Evolutionary conservation across 768 basidiomycete genomes (phyloP).

Genomic region (Leccinum boreale): DNA sequence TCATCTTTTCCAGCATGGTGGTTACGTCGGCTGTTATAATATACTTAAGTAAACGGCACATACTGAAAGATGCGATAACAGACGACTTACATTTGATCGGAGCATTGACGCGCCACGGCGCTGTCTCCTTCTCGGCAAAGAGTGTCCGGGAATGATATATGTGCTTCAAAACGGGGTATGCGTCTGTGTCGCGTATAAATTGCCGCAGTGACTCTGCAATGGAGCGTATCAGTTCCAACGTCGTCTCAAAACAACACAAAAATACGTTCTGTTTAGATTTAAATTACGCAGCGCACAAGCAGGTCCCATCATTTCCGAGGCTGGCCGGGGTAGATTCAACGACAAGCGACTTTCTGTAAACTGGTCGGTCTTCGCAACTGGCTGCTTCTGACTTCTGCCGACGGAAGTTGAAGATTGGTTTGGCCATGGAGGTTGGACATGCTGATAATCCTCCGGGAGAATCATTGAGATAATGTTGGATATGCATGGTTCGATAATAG

Average conservation of each 20-base stretch:
- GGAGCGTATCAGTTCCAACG: neutral
- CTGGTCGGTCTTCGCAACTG: neutral
- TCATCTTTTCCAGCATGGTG: conserved; percentile 18
- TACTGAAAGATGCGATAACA: neutral
- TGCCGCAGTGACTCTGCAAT: neutral
- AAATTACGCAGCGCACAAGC: conserved; percentile 22
- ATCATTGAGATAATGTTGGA: neutral
- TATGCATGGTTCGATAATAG: neutral
- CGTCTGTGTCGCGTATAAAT: neutral
- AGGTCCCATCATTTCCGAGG: conserved; percentile 23
- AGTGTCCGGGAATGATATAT: neutral
- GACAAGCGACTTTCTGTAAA: neutral
- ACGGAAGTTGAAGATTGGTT: neutral
- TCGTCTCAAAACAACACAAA: neutral
- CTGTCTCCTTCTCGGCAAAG: neutral
- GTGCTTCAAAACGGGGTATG: neutral
- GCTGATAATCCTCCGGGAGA: neutral
- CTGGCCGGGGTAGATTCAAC: neutral
- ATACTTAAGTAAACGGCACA: too few relatives aligned
- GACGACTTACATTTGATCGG: neutral
- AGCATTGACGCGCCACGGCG: neutral
- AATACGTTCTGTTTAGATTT: conserved; percentile 12
- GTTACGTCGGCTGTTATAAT: conserved; percentile 12
- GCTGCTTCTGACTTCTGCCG: neutral
- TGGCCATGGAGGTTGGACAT: neutral